Base-by-base conservation (phyloP, 768 basidiomycete species). In the Tylopilus sp. region DNA sequence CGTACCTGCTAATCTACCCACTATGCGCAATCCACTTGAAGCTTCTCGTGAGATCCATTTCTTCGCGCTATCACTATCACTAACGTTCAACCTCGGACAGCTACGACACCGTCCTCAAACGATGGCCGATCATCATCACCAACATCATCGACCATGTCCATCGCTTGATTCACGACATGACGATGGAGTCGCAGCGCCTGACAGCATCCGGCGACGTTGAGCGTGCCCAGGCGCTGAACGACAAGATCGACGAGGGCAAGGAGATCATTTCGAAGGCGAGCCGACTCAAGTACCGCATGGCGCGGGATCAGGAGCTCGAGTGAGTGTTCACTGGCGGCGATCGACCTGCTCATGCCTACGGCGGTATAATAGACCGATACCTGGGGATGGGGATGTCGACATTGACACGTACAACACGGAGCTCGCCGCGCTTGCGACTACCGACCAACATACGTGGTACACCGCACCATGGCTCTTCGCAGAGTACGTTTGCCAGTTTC, bases 391-490 rank as follows among this genome's bases (percentile, higher is more conserved):
- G 1, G 90, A 86, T 42, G 64, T 81, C n/a, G 76, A 81, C 46
- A 72, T 81, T 5, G 75, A 80, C 0, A 69, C 76, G n/a, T 98
- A 93, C 72, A 98, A 99, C 57, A 59, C 71, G 0, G 86, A 92
- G 55, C 74, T 99, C 12, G 66, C 67, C 6, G 66, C 69, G 1
- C 75, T 89, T 2, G 71, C 71, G 0, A 67, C 72, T 23, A 65
- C 73, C 1, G 66, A 69, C 3, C 74, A 76, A 59, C 77, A 84
- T 53, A 88, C 86, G 0, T 99, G 95, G 95, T 93, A 91, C 64
- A 88, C 81, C 8, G 83, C 90, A 6, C 91, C 94, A 1, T 99
- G 95, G 95, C 77, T 99, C n/a, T 98, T 78, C 66, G 92, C 93
- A 50, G 95, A 98, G 86, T 97, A 73, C 57, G 87, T 66, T n/a